Percentiles rank a stretch among this genome's conserved stretches.
These are phyloP conservation scores for Cucurbita ficifolia DNA, from an alignment of 306 rosid genomes.

Conservation along the genomic window DNA sequence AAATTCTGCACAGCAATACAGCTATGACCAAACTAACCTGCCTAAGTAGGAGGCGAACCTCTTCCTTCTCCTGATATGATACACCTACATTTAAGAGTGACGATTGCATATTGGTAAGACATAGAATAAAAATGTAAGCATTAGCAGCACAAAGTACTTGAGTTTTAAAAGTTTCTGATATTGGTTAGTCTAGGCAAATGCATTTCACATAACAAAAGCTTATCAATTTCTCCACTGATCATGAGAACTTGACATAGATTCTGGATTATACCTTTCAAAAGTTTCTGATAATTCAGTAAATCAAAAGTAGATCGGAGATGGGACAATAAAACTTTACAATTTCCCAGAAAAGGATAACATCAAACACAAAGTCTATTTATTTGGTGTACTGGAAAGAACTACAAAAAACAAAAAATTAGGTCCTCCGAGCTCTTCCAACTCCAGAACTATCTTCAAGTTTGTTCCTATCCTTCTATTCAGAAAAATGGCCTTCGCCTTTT, in stretches of 20 bases:
- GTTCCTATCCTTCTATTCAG: neutral
- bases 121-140: neutral
- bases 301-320: neutral
- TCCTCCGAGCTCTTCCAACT: neutral
- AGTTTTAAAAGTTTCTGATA: neutral
- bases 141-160: neutral
- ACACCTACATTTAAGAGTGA: slow-evolving; percentile 46
- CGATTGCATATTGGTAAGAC: slow-evolving; percentile 13
- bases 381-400: neutral
- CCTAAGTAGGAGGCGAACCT: slow-evolving; percentile 86
- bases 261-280: neutral
- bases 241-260: neutral
- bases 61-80: slow-evolving; percentile 92
- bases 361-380: neutral
- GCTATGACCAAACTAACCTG: slow-evolving; percentile 41
- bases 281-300: neutral
- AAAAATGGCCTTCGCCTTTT: neutral
- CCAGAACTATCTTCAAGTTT: neutral
- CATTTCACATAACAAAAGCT: neutral
- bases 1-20: neutral
- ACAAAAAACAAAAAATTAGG: neutral
- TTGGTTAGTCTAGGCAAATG: neutral
- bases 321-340: neutral
- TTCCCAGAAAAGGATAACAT: neutral
- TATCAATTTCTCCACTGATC: neutral